These are phyloP conservation scores for Ophiostoma sp. DNA, from an alignment of 2,329 filamentous ascomycete species.

Conservation along the genomic window DNA sequence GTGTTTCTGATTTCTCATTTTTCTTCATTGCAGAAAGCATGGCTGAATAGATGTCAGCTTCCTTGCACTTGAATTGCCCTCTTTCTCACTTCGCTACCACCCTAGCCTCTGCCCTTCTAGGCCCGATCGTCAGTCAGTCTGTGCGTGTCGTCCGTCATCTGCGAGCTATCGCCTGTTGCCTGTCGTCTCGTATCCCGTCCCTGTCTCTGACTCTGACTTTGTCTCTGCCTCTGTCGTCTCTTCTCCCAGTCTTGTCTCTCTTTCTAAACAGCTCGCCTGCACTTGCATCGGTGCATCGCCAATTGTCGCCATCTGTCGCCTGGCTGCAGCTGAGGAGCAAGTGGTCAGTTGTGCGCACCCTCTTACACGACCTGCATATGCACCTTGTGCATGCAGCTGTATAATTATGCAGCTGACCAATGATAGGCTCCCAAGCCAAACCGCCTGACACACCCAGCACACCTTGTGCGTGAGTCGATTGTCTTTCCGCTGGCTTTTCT, in stretches of 20 bases:
- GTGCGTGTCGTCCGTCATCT: background rate
- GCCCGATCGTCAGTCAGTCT: slow-evolving; percentile 8
- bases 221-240: background rate
- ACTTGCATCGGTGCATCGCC: slow-evolving; percentile 19
- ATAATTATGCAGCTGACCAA: slow-evolving; percentile 25
- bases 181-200: background rate
- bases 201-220: background rate
- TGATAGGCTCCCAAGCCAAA: slow-evolving; percentile 23
- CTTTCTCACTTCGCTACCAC: slow-evolving; percentile 10
- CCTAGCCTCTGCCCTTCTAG: slow-evolving; percentile 1
- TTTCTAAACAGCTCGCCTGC: slow-evolving; percentile 5
- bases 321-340: slow-evolving; percentile 23
- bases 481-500: slow-evolving; percentile 8
- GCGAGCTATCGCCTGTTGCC: background rate
- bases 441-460: slow-evolving; percentile 28
- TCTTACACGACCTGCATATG: slow-evolving; percentile 23
- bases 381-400: slow-evolving; percentile 14
- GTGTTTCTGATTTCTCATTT: background rate
- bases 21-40: background rate
- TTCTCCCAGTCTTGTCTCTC: background rate
- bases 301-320: slow-evolving; percentile 18
- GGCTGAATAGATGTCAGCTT: background rate
- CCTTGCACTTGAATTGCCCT: slow-evolving; percentile 3
- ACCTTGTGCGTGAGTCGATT: background rate
- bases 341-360: slow-evolving; percentile 24